phyloP scores from a whole-genome alignment of 2,329 filamentous ascomycete species.

The Fusarium beomiforme region DNA sequence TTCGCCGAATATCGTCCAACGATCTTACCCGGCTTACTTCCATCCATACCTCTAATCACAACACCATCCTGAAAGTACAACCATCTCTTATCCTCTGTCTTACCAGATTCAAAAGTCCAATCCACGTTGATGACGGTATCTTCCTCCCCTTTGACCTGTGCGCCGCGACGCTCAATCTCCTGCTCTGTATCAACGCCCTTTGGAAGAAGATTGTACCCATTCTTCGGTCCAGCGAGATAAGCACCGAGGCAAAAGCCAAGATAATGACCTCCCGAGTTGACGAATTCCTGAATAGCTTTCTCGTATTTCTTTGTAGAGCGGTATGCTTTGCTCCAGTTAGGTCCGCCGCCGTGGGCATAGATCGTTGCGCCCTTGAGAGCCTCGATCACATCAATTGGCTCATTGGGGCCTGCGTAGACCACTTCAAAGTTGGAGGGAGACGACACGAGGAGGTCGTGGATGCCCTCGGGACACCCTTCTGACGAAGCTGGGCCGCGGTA shows the following conservation, averaged over 20 bases:
- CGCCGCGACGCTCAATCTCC: background rate
- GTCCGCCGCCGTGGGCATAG: background rate
- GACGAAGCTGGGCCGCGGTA: conserved; percentile 13
- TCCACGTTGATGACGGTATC: background rate
- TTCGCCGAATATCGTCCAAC: background rate
- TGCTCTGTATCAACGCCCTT: background rate
- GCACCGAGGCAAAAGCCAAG: conserved; percentile 1
- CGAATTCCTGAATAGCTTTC: background rate
- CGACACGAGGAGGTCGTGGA: background rate
- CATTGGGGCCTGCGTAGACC: background rate
- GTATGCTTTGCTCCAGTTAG: conserved; percentile 1
- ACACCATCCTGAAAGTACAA: conserved; percentile 15
- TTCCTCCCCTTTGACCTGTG: background rate
- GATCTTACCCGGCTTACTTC: rapidly evolving
- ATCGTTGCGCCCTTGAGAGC: background rate
- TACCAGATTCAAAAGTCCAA: background rate
- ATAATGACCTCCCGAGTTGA: background rate
- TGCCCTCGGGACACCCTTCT: background rate
- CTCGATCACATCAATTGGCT: background rate
- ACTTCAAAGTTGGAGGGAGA: conserved; percentile 3
- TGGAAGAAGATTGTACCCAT: conserved; percentile 1
- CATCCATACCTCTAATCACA: background rate
- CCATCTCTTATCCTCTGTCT: background rate
- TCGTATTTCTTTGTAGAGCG: background rate
- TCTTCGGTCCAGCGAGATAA: background rate